phyloP scores from a whole-genome alignment of 106 monocot genomes.

The Posidonia australis region DNA sequence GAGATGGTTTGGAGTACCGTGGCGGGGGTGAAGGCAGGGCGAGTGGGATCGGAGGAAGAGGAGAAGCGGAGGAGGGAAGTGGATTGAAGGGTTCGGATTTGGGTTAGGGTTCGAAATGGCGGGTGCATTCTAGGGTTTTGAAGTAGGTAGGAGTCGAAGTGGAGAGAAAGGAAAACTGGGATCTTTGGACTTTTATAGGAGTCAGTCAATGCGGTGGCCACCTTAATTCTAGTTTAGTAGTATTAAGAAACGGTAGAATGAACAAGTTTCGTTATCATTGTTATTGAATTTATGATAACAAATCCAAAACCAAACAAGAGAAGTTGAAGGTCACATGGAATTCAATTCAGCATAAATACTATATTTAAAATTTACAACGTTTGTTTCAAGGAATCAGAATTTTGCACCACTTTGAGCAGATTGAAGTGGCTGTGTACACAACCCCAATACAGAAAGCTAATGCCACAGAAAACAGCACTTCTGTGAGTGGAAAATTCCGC shows the following conservation, averaged over 20 bases:
- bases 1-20: constrained; percentile 54
- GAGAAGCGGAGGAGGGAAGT: background rate
- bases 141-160: background rate
- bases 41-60: background rate
- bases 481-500: background rate
- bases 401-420: background rate
- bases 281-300: too few relatives aligned
- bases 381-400: background rate
- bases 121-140: constrained; percentile 11
- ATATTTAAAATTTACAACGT: background rate
- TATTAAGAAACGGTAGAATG: too few relatives aligned
- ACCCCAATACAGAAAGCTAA: background rate
- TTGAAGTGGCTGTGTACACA: background rate
- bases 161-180: background rate
- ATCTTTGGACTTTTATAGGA: too few relatives aligned
- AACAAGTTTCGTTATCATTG: too few relatives aligned
- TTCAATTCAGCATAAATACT: too few relatives aligned
- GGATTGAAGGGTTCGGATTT: background rate
- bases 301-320: too few relatives aligned
- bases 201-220: too few relatives aligned
- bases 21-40: constrained; percentile 17
- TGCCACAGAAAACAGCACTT: too few relatives aligned
- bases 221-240: too few relatives aligned
- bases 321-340: too few relatives aligned
- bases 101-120: background rate